Base-by-base conservation (phyloP, 2,329 filamentous ascomycete genomes). In the Camptophora hylomeconis region DNA sequence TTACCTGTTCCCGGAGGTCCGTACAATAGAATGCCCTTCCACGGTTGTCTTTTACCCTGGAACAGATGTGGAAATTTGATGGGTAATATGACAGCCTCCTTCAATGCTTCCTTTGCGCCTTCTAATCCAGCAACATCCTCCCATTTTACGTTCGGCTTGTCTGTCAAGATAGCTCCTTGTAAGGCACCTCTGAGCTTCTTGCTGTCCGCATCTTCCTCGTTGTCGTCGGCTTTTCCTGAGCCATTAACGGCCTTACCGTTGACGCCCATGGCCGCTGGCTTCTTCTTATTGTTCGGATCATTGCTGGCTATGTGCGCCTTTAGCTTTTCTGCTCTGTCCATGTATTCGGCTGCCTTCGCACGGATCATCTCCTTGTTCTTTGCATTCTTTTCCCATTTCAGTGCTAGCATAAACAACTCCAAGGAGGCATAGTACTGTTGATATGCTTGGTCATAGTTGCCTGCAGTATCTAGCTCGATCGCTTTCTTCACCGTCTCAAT, bases 351-450 rank as follows among this genome's bases (percentile, higher is more conserved):
- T 12, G 86, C 84, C 65, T 95, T 95, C 46, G 80, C 75, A 45
- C 89, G 79, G 56, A 98, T 94, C 72, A 93, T 92, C 52, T 92
- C 84, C 65, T 95, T 95, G 40, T 83, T 86, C 47, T 86, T 87
- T 40, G 80, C 75, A 61, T 94, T 95, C 71, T 95, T 98, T 64
- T 98, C 89, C 87, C 87, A 98, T 67, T 98, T 98, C 36, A 98
- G 69, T 18, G 89, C 89, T 37, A 95, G 80, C 80, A 98, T 93
- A 67, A 95, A 98, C 34, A 95, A 74, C 60, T 98, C 87, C 45
- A 98, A 80, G 28, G 87, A 78, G 45, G 83, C 77, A 65, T 93
- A 94, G 71, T 98, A 98, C 39, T 80, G 69, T 52, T 93, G 81
- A 56, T 95, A 95, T 32, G 89, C 89, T 57, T 92, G 87, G 49